Evolutionary conservation across 108 stramenopile genomes (phyloP).

Genomic region (Bacterosira constricta): DNA sequence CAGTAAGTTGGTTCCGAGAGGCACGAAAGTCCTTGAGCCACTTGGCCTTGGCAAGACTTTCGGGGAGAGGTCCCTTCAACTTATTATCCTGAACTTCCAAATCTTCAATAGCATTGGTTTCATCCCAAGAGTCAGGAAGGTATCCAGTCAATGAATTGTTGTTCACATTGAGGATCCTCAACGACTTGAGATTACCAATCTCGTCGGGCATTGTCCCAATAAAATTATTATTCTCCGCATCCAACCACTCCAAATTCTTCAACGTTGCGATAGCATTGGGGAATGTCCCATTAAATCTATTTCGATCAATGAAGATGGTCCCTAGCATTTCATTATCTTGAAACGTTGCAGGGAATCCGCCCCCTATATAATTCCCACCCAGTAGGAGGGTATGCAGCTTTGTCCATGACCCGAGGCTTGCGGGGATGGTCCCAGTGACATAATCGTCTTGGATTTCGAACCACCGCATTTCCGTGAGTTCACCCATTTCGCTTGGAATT

Average conservation of each 20-base stretch:
- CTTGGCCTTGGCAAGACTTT: slow-evolving; percentile 17
- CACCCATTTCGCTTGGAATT: slow-evolving; percentile 32
- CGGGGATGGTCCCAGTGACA: slow-evolving; percentile 26
- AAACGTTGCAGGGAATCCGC: slow-evolving; percentile 28
- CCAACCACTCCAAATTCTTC: slow-evolving; percentile 47
- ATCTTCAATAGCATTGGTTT: slow-evolving; percentile 27
- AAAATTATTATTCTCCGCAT: slow-evolving; percentile 34
- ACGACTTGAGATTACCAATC: slow-evolving; percentile 28
- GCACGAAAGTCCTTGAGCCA: slow-evolving; percentile 37
- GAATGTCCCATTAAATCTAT: slow-evolving; percentile 40
- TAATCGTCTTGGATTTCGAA: slow-evolving; percentile 32
- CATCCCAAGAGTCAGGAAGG: slow-evolving; percentile 35
- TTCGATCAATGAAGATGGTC: slow-evolving; percentile 34
- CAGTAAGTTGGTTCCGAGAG: slow-evolving; percentile 41
- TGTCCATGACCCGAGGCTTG: slow-evolving; percentile 28
- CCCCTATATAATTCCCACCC: slow-evolving; percentile 17
- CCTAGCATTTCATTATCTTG: slow-evolving; percentile 33
- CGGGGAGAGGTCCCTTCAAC: slow-evolving; percentile 44
- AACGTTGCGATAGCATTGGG: slow-evolving; percentile 37
- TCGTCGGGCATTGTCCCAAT: slow-evolving; percentile 23
- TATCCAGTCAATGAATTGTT: slow-evolving; percentile 37
- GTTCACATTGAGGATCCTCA: slow-evolving; percentile 34
- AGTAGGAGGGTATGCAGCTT: slow-evolving; percentile 31
- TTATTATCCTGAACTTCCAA: slow-evolving; percentile 40
- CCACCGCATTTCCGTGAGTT: slow-evolving; percentile 35